Percentiles rank a stretch among this genome's conserved stretches.
Conservation (phyloP, 331 rosid species). For the Quercus lobata region DNA sequence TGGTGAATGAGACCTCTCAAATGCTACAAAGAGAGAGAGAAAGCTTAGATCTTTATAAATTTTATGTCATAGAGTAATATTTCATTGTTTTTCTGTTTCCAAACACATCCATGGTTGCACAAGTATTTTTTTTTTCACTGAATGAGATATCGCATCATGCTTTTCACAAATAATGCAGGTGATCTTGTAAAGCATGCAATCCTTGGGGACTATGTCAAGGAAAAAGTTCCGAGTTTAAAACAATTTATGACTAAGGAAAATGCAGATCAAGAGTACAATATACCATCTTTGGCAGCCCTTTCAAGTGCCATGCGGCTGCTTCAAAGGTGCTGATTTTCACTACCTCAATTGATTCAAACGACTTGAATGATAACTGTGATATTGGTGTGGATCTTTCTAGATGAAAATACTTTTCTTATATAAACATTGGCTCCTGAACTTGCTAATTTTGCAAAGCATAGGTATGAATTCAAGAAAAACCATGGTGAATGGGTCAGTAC, state of each 20-base stretch:
- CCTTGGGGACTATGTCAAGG: constrained; percentile 65
- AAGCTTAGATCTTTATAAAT: not conserved
- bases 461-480: constrained; percentile 83
- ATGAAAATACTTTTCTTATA: not conserved
- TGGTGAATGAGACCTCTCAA: not conserved
- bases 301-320: constrained; percentile 73
- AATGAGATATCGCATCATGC: constrained; percentile 6
- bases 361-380: constrained; percentile 8
- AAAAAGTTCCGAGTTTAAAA: constrained; percentile 67
- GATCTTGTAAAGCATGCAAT: constrained; percentile 50
- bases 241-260: constrained; percentile 45
- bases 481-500: constrained; percentile 75
- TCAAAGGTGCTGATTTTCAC: constrained; percentile 46
- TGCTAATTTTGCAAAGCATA: constrained; percentile 18
- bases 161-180: constrained; percentile 35
- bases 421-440: not conserved
- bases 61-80: not conserved
- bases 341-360: constrained; percentile 1
- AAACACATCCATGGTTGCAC: not conserved
- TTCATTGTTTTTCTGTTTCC: not conserved
- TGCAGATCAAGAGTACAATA: constrained; percentile 39
- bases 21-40: not conserved
- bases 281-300: constrained; percentile 82
- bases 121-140: constrained; percentile 1
- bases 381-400: constrained; percentile 9